phyloP scores from a whole-genome alignment of 2,329 filamentous ascomycete species.

The Fusarium musae region DNA sequence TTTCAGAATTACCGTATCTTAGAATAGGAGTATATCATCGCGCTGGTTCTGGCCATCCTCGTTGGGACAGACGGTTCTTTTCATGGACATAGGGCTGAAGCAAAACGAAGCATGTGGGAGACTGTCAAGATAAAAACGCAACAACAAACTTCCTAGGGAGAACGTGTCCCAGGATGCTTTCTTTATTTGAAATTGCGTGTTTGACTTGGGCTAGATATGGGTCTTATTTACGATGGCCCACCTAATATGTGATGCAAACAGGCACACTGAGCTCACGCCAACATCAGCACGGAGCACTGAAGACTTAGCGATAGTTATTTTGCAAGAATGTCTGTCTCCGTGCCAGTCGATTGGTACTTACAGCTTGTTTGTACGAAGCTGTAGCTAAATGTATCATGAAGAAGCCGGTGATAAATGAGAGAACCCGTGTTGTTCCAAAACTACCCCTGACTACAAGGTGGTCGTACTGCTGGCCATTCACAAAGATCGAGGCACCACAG shows the following conservation, averaged over 20 bases:
- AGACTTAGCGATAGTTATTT: background rate
- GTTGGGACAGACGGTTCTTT: too few species aligned
- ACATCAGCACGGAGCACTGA: background rate
- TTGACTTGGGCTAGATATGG: too few species aligned
- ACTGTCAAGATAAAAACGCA: background rate
- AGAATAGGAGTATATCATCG: background rate
- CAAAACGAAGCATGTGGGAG: background rate
- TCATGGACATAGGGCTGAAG: background rate
- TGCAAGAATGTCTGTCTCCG: background rate
- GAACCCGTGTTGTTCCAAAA: background rate
- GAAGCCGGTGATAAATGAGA: background rate
- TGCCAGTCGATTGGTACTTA: too few species aligned
- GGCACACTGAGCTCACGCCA: background rate
- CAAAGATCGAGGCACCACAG: background rate
- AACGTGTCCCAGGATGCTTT: background rate
- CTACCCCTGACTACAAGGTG: background rate
- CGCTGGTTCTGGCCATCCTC: background rate
- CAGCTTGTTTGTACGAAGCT: background rate
- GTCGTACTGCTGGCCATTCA: background rate
- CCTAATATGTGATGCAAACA: background rate
- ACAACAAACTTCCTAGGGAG: background rate
- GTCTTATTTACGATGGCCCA: background rate
- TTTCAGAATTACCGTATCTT: background rate
- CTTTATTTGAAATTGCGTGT: too few species aligned
- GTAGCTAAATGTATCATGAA: background rate